These are phyloP conservation scores for Kazachstania martiniae DNA, from an alignment of 805 yeast species.

Conservation along the genomic window DNA sequence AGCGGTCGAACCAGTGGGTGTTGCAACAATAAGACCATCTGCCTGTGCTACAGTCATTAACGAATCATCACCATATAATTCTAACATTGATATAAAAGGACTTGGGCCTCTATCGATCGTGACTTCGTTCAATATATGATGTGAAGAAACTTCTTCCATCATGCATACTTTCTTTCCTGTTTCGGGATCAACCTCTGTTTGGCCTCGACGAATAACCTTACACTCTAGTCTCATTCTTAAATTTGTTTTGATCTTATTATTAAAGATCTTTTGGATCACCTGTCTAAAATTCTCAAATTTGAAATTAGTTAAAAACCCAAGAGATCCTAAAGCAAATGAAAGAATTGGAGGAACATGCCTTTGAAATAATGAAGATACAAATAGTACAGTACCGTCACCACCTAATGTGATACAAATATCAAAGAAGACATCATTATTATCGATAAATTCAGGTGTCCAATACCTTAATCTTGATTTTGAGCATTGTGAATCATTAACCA, in stretches of 20 bases:
- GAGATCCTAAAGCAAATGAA: conserved; percentile 78
- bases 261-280: conserved; percentile 46
- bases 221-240: conserved; percentile 84
- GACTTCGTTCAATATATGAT: conserved; percentile 80
- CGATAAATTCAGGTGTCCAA: conserved; percentile 59
- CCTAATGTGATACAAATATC: conserved; percentile 85
- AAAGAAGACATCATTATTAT: conserved; percentile 32
- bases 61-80: conserved; percentile 79
- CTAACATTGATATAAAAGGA: conserved; percentile 83
- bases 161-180: conserved; percentile 32
- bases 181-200: conserved; percentile 27
- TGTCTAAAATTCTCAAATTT: conserved; percentile 61
- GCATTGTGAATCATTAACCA: conserved; percentile 35
- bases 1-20: conserved; percentile 96
- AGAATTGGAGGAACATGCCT: conserved; percentile 83
- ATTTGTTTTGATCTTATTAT: conserved; percentile 64
- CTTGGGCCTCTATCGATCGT: conserved; percentile 92
- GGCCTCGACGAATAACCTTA: conserved; percentile 42
- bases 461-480: conserved; percentile 39
- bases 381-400: conserved; percentile 93
- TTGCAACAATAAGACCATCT: conserved; percentile 84
- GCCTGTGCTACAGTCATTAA: conserved; percentile 85
- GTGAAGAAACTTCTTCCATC: conserved; percentile 34
- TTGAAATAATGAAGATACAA: conserved; percentile 80
- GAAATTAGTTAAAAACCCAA: conserved; percentile 87